Evolutionary conservation across 2,329 filamentous ascomycete species (phyloP).

Genomic region (Meredithiella fracta): DNA sequence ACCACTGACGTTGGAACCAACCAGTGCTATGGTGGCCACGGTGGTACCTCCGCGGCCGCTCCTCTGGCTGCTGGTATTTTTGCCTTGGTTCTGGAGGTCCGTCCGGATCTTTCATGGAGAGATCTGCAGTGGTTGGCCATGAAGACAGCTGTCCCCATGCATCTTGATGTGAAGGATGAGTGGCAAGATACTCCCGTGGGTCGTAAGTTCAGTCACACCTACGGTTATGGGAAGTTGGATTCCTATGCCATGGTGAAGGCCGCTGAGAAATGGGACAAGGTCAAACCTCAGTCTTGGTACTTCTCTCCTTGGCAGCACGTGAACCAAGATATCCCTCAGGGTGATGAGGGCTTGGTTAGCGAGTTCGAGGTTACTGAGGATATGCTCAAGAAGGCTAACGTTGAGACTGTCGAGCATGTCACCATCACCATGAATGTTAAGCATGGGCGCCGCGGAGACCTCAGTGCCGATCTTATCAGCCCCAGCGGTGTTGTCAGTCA

Average conservation of each 20-base stretch:
- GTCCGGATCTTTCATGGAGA: slow-evolving; percentile 80
- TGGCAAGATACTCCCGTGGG: slow-evolving; percentile 73
- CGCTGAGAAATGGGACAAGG: slow-evolving; percentile 69
- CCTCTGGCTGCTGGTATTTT: slow-evolving; percentile 86
- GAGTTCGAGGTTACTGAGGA: slow-evolving; percentile 68
- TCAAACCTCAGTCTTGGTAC: slow-evolving; percentile 92
- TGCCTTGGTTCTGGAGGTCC: slow-evolving; percentile 68
- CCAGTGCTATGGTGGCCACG: slow-evolving; percentile 65
- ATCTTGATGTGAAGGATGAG: slow-evolving; percentile 47
- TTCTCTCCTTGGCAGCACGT: slow-evolving; percentile 90
- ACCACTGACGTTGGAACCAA: slow-evolving; percentile 86
- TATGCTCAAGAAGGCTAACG: slow-evolving; percentile 66
- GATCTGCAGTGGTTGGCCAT: slow-evolving; percentile 87
- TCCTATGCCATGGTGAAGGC: slow-evolving; percentile 69
- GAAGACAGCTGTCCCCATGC: slow-evolving; percentile 66
- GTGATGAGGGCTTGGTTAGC: slow-evolving; percentile 59
- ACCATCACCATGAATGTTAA: slow-evolving; percentile 95
- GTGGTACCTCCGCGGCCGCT: slow-evolving; percentile 88
- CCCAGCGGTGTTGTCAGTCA: slow-evolving; percentile 69
- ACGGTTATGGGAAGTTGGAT: slow-evolving; percentile 90
- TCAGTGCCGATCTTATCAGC: slow-evolving; percentile 82
- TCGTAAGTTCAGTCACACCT: slow-evolving; percentile 83
- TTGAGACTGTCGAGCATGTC: slow-evolving; percentile 80
- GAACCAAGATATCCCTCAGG: slow-evolving; percentile 70
- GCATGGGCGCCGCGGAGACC: slow-evolving; percentile 71